phyloP scores from a whole-genome alignment of 2,329 filamentous ascomycete genomes.

The Epichloe baconii region DNA sequence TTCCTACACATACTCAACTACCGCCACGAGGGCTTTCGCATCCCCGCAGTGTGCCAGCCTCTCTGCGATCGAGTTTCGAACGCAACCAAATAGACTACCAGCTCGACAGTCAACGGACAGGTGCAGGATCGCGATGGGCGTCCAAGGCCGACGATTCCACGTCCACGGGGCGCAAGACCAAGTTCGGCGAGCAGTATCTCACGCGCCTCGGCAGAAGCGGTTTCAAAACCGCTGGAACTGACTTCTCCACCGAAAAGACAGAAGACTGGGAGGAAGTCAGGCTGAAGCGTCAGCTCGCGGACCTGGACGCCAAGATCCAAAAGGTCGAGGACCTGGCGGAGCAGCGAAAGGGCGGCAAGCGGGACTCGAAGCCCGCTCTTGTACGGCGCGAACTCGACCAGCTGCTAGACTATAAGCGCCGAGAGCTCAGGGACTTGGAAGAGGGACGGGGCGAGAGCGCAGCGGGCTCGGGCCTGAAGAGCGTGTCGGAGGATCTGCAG shows the following conservation, averaged over 20 bases:
- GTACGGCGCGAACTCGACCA: constrained; percentile 92
- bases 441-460: constrained; percentile 55
- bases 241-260: constrained; percentile 73
- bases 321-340: constrained; percentile 62
- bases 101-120: constrained; percentile 57
- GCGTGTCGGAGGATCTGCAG: constrained; percentile 71
- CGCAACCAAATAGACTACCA: constrained; percentile 96
- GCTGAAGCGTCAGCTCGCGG: constrained; percentile 80
- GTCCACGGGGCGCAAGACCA: constrained; percentile 77
- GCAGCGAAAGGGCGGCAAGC: constrained; percentile 46
- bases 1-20: constrained; percentile 96
- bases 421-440: constrained; percentile 62
- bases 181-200: constrained; percentile 95
- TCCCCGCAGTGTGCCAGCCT: constrained; percentile 81
- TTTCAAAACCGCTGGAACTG: constrained; percentile 74
- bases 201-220: constrained; percentile 75
- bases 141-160: constrained; percentile 68
- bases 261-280: constrained; percentile 98
- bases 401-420: constrained; percentile 86
- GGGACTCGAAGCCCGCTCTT: constrained; percentile 73
- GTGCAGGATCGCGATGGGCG: constrained; percentile 64
- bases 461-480: constrained; percentile 60
- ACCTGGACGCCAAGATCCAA: constrained; percentile 78
- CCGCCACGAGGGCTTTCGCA: constrained; percentile 86
- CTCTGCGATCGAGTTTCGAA: constrained; percentile 84